A percentile compares a stretch with the other conserved stretches of the same genome.
phyloP scores from a whole-genome alignment of 345 rosid species.

The Corchorus capsularis region DNA sequence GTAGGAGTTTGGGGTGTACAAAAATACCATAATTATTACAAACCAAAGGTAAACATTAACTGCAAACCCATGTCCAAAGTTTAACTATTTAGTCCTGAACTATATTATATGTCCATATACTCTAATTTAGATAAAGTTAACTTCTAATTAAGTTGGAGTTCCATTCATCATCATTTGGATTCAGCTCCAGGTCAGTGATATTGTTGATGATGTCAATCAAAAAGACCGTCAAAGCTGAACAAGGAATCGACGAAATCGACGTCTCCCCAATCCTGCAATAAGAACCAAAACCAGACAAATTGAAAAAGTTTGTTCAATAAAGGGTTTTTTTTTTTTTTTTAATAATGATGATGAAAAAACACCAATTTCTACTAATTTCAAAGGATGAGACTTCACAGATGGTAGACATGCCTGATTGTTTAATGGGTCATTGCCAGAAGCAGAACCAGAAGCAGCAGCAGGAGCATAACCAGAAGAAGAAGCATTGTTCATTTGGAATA shows the following conservation, averaged over 20 bases:
- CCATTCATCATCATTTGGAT: background rate
- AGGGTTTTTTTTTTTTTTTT: too few relatives aligned
- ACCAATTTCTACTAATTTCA: background rate
- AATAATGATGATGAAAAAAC: too few relatives aligned
- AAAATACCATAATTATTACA: too few relatives aligned
- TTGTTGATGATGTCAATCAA: background rate
- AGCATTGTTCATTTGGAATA: background rate
- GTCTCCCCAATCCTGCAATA: background rate
- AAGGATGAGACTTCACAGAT: background rate
- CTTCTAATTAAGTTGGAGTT: background rate
- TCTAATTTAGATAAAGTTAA: background rate
- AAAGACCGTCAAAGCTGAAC: background rate
- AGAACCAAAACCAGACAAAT: background rate
- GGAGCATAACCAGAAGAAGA: background rate
- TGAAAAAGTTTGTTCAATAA: background rate
- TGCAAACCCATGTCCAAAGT: conserved; percentile 4
- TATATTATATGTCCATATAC: background rate
- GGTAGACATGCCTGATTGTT: conserved; percentile 1
- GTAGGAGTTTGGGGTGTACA: too few relatives aligned
- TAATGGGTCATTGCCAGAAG: background rate
- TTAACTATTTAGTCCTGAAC: background rate
- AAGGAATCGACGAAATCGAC: conserved; percentile 8
- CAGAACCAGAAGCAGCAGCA: background rate
- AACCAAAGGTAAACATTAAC: background rate
- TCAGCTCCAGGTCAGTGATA: background rate